Conservation (phyloP, 257 asterid species). For the Gardenia jasminoides region DNA sequence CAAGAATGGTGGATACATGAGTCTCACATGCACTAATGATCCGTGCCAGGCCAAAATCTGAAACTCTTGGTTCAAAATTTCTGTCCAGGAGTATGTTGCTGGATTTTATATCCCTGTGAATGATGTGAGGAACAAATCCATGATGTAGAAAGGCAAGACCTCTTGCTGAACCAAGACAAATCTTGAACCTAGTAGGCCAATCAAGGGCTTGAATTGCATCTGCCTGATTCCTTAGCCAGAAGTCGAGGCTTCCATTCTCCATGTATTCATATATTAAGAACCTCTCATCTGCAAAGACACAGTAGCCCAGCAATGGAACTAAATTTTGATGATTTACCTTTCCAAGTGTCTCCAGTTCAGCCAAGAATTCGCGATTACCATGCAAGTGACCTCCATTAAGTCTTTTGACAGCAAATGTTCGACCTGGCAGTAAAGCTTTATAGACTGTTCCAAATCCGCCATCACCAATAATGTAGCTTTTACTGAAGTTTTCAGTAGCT, state of each 20-base stretch:
- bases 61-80: constrained; percentile 58
- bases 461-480: constrained; percentile 62
- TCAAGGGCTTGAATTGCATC: constrained; percentile 38
- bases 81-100: constrained; percentile 64
- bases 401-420: constrained; percentile 62
- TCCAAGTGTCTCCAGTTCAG: constrained; percentile 85
- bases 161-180: constrained; percentile 61
- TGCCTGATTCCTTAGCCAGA: constrained; percentile 54
- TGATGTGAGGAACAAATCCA: constrained; percentile 74
- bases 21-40: constrained; percentile 79
- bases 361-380: constrained; percentile 69
- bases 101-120: constrained; percentile 80
- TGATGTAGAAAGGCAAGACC: constrained; percentile 82
- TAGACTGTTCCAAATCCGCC: constrained; percentile 86
- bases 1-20: constrained; percentile 71
- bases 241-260: constrained; percentile 83
- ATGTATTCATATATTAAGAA: constrained; percentile 70
- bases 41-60: constrained; percentile 83
- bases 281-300: constrained; percentile 60
- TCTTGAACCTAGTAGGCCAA: constrained; percentile 73
- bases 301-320: constrained; percentile 67
- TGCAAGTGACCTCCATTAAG: constrained; percentile 59
- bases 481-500: constrained; percentile 75
- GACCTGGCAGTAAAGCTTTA: constrained; percentile 48
- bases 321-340: constrained; percentile 69